A percentile compares a stretch with the other conserved stretches of the same genome.
phyloP scores from a whole-genome alignment of 2,329 filamentous ascomycete species.

The Aureobasidium uvarum region DNA sequence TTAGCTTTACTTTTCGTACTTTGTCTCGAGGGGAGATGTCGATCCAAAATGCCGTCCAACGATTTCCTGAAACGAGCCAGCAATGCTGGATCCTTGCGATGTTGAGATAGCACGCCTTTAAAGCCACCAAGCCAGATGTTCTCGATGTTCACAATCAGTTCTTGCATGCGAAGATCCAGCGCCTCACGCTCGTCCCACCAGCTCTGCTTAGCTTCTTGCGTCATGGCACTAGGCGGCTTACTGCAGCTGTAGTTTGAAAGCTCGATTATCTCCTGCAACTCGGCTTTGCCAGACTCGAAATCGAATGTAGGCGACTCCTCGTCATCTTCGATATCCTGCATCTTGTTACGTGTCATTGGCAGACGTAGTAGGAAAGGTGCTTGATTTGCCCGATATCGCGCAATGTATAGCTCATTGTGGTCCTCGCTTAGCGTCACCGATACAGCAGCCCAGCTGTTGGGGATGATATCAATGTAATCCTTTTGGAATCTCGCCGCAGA shows the following conservation, averaged over 20 bases:
- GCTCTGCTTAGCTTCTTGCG: slow-evolving; percentile 70
- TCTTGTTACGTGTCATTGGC: slow-evolving; percentile 77
- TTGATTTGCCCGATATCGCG: slow-evolving; percentile 72
- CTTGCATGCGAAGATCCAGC: slow-evolving; percentile 72
- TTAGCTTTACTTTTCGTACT: slow-evolving; percentile 53
- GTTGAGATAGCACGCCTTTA: slow-evolving; percentile 84
- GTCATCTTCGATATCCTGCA: slow-evolving; percentile 65
- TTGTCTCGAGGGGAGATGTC: slow-evolving; percentile 79
- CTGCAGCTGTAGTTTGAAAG: slow-evolving; percentile 83
- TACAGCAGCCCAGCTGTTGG: slow-evolving; percentile 76
- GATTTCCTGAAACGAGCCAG: slow-evolving; percentile 73
- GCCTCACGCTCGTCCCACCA: slow-evolving; percentile 90
- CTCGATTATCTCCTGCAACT: slow-evolving; percentile 79
- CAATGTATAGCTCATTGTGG: slow-evolving; percentile 80
- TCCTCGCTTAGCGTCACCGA: slow-evolving; percentile 82
- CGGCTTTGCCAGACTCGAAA: slow-evolving; percentile 74
- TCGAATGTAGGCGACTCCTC: slow-evolving; percentile 67
- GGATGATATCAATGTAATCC: slow-evolving; percentile 83
- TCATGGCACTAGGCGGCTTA: slow-evolving; percentile 65
- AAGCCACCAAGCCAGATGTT: slow-evolving; percentile 95
- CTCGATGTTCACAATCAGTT: slow-evolving; percentile 81
- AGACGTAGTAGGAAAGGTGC: slow-evolving; percentile 83
- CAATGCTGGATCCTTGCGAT: slow-evolving; percentile 60
- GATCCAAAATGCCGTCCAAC: slow-evolving; percentile 76
- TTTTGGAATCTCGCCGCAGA: slow-evolving; percentile 61